These are phyloP conservation scores for Miscanthus lutarioriparius DNA, from an alignment of 176 grass and related monocot species.

Conservation along the genomic window DNA sequence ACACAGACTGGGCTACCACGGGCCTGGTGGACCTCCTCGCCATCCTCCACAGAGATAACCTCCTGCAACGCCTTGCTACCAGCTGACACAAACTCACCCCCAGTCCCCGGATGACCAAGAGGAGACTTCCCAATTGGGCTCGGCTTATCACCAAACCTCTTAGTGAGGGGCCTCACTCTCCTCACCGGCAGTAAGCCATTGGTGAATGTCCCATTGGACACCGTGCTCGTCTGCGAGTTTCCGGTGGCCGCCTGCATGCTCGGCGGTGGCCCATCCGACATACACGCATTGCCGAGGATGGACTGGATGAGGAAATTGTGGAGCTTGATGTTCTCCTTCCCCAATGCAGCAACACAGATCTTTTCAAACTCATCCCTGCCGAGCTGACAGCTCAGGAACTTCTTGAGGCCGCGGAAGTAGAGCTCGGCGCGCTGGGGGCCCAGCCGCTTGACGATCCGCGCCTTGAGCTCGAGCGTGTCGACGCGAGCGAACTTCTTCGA, in stretches of 20 bases:
- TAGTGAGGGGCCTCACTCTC: constrained; percentile 12
- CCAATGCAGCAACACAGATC: constrained; percentile 51
- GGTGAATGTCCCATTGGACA: constrained; percentile 41
- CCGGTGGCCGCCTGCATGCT: constrained; percentile 59
- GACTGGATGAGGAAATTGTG: constrained; percentile 64
- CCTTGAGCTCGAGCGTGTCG: constrained; percentile 62
- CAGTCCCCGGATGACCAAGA: constrained; percentile 39
- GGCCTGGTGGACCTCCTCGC: constrained; percentile 79
- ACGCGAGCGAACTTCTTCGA: constrained; percentile 46
- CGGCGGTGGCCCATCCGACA: constrained; percentile 18
- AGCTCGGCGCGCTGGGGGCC: constrained; percentile 49
- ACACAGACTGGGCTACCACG: constrained; percentile 51
- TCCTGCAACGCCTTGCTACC: constrained; percentile 52
- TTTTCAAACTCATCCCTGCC: constrained; percentile 63
- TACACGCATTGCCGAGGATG: constrained; percentile 50
- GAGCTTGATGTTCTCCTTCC: constrained; percentile 65
- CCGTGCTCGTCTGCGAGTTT: constrained; percentile 57
- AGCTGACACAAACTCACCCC: constrained; percentile 49
- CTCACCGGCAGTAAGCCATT: constrained; percentile 23
- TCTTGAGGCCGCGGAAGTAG: constrained; percentile 55
- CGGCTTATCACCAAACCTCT: constrained; percentile 46
- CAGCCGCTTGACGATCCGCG: constrained; percentile 48
- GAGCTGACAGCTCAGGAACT: constrained; percentile 52
- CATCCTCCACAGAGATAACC: constrained; percentile 69
- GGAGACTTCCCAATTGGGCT: constrained; percentile 64